These are phyloP conservation scores for Trichoderma breve DNA, from an alignment of 2,329 filamentous ascomycete species.

Conservation along the genomic window DNA sequence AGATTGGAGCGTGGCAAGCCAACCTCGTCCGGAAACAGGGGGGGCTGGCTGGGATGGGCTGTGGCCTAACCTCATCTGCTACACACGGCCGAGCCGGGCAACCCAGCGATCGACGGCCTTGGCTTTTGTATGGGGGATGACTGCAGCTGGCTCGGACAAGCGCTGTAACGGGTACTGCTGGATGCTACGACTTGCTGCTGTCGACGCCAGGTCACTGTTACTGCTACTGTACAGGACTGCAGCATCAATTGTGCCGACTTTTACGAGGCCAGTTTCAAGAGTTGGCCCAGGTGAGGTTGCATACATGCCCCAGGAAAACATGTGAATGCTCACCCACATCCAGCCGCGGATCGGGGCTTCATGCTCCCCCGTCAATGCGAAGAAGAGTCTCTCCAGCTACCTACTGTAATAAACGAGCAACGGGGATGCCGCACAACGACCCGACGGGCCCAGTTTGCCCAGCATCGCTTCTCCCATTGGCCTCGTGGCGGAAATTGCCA, in stretches of 20 bases:
- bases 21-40: constrained; percentile 12
- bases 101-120: constrained; percentile 17
- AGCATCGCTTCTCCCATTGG: neutral
- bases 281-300: neutral
- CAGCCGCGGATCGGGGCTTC: neutral
- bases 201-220: neutral
- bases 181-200: neutral
- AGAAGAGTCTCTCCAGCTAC: neutral
- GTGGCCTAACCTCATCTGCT: constrained; percentile 20
- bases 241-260: neutral
- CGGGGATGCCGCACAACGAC: constrained; percentile 19
- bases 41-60: constrained; percentile 16
- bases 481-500: constrained; percentile 9
- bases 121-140: neutral
- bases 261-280: neutral
- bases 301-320: neutral
- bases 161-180: neutral
- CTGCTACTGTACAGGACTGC: neutral
- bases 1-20: constrained; percentile 1
- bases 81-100: constrained; percentile 21
- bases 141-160: neutral
- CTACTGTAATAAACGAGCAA: neutral
- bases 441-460: neutral
- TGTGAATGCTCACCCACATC: neutral
- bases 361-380: neutral